Percentiles rank a stretch among this genome's conserved stretches.
Evolutionary conservation across 2,329 filamentous ascomycete species (phyloP).

Genomic region (Claviceps paspali): DNA sequence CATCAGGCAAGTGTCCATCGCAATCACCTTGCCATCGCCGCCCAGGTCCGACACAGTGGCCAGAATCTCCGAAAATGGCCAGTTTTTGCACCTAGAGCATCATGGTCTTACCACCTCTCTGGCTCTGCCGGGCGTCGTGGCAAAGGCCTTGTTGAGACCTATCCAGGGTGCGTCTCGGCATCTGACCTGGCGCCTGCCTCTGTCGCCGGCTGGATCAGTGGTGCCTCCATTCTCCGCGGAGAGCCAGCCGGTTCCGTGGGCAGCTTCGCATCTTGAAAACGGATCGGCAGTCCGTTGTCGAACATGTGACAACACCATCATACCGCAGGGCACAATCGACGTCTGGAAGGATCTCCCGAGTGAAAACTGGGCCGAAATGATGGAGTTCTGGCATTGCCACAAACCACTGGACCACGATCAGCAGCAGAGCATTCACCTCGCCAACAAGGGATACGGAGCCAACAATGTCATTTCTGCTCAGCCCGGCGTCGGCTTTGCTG

Average conservation of each 20-base stretch:
- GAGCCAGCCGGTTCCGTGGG: slow-evolving; percentile 37
- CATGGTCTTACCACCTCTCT: slow-evolving; percentile 20
- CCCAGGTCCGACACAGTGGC: slow-evolving; percentile 27
- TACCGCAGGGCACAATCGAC: slow-evolving; percentile 24
- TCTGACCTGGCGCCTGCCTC: slow-evolving; percentile 40
- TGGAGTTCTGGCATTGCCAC: slow-evolving; percentile 99
- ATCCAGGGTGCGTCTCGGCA: slow-evolving; percentile 16
- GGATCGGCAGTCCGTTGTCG: slow-evolving; percentile 28
- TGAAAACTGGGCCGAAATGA: slow-evolving; percentile 99
- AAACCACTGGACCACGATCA: slow-evolving; percentile 54
- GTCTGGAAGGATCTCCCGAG: slow-evolving; percentile 88
- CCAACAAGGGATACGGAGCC: slow-evolving; percentile 68
- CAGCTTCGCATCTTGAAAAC: slow-evolving; percentile 30
- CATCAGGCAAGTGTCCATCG: slow-evolving; percentile 47
- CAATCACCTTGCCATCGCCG: slow-evolving; percentile 32
- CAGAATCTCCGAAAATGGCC: slow-evolving; percentile 28
- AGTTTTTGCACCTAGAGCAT: slow-evolving; percentile 32
- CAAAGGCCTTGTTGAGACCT: slow-evolving; percentile 22
- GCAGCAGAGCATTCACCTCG: slow-evolving; percentile 31
- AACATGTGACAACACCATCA: slow-evolving; percentile 21
- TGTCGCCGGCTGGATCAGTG: slow-evolving; percentile 13
- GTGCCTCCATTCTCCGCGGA: slow-evolving; percentile 16
- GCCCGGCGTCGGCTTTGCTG: slow-evolving; percentile 58
- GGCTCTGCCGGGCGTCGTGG: slow-evolving; percentile 28
- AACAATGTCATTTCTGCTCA: slow-evolving; percentile 56